These are phyloP conservation scores for Boletus rubroflammeus DNA, from an alignment of 768 basidiomycete species.

Conservation along the genomic window DNA sequence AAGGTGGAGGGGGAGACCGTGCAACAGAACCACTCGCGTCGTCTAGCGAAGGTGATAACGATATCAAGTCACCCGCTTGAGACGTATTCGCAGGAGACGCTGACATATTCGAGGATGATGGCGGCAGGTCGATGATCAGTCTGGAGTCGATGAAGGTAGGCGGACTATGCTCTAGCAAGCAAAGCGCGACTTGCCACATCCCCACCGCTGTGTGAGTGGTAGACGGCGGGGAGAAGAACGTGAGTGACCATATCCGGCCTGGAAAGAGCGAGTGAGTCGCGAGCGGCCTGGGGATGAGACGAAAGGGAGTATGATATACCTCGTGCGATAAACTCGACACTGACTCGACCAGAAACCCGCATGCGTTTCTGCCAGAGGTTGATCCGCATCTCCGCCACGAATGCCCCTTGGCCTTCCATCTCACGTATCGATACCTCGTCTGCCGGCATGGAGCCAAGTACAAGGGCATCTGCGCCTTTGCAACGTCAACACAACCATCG, in stretches of 20 bases:
- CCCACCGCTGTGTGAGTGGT: slow-evolving; percentile 7
- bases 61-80: slow-evolving; percentile 6
- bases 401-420: slow-evolving; percentile 46
- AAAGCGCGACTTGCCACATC: slow-evolving; percentile 44
- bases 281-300: neutral
- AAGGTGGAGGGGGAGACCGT: neutral
- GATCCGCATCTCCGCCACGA: slow-evolving; percentile 43
- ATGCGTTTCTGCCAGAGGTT: slow-evolving; percentile 69
- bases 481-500: neutral
- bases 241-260: slow-evolving; percentile 30
- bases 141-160: slow-evolving; percentile 56
- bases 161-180: slow-evolving; percentile 52
- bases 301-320: slow-evolving; percentile 25
- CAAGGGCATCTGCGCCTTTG: slow-evolving; percentile 46
- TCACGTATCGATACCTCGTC: slow-evolving; percentile 59
- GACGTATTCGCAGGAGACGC: neutral
- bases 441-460: slow-evolving; percentile 41
- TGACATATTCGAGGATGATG: neutral
- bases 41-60: slow-evolving; percentile 1
- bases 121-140: slow-evolving; percentile 41
- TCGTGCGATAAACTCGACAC: slow-evolving; percentile 64
- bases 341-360: slow-evolving; percentile 52
- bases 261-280: neutral
- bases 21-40: neutral
- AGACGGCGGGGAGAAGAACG: slow-evolving; percentile 17